A percentile compares a stretch with the other conserved stretches of the same genome.
Evolutionary conservation across 1,139 yeast genomes (phyloP).

Genomic region (Diutina neorugosa): DNA sequence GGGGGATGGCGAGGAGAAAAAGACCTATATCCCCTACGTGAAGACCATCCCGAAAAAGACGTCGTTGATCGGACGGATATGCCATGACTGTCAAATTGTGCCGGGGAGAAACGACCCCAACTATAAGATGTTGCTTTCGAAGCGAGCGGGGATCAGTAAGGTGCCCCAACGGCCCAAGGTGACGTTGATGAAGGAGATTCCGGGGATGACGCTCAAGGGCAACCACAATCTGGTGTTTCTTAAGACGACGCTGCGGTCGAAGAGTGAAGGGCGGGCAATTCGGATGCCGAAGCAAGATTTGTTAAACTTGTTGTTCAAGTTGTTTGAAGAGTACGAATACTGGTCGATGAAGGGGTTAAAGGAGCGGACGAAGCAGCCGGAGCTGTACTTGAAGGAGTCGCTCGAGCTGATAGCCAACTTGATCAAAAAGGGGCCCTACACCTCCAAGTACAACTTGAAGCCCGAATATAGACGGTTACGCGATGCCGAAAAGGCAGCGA

Average conservation of each 20-base stretch:
- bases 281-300: constrained; percentile 91
- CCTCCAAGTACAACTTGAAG: constrained; percentile 78
- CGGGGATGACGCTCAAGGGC: constrained; percentile 71
- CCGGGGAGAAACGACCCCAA: constrained; percentile 68
- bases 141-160: constrained; percentile 8
- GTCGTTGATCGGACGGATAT: constrained; percentile 72
- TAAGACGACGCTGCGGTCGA: constrained; percentile 29
- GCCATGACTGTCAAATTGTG: constrained; percentile 82
- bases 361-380: constrained; percentile 94
- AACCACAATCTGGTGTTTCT: constrained; percentile 52
- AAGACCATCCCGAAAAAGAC: constrained; percentile 82
- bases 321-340: constrained; percentile 91
- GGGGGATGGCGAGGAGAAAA: constrained; percentile 18
- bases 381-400: constrained; percentile 81
- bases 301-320: constrained; percentile 73
- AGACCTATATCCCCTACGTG: constrained; percentile 49
- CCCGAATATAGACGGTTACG: constrained; percentile 80
- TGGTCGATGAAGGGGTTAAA: constrained; percentile 93
- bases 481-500: constrained; percentile 64
- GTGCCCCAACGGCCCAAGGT: constrained; percentile 50
- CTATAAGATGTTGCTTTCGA: constrained; percentile 33
- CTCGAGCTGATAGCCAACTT: constrained; percentile 81
- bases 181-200: constrained; percentile 68
- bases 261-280: constrained; percentile 76
- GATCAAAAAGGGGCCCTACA: constrained; percentile 92